Evolutionary conservation across 2,329 filamentous ascomycete genomes (phyloP), one percentile per base, ranked within the genome.

Genomic region (Arthrobotrys sphaeroides): DNA sequence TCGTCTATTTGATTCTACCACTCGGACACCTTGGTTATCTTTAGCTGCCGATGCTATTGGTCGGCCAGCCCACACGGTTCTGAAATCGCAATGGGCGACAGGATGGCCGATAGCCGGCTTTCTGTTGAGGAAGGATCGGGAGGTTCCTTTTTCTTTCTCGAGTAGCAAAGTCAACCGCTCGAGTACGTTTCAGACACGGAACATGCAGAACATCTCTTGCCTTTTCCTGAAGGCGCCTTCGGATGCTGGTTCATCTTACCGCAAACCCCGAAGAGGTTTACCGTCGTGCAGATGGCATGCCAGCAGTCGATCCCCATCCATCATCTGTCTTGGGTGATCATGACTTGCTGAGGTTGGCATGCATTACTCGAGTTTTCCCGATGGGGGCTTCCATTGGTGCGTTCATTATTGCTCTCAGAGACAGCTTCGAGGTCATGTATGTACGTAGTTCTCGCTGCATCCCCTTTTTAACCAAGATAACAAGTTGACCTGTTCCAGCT

Each of bases 291-390:
- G 55, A 61, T 59, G 33, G 65, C 62, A 67, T 43, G 66, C 36
- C 40, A 57, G 57, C 60, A 65, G 68, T 66, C 60, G 68, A 74
- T 67, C 70, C 16, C 45, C 28, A 45, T 49, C 61, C 61, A 68
- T 68, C 61, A 68, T 51, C 55, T 68, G 62, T 68, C 53, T 68
- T 68, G 55, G 70, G 64, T 67, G 70, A 74, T 74, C 70, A 74
- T 74, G 70, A 55, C 70, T 68, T 66, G 61, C 40, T 73, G 60
- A 53, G 66, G 69, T 24, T 42, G 55, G 45, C 62, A 49, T 68
- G 70, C 70, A 74, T 74, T 74, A 68, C 70, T 74, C 70, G 62
- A 74, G 70, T 74, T 74, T 74, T 74, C 70, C 70, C 70, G 70
- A 74, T 62, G 40, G 22, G 42, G 31, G 22, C 51, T 74, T 31